A percentile compares a stretch with the other conserved stretches of the same genome.
Conservation (phyloP, 768 basidiomycete genomes). For the Suillus americanus region DNA sequence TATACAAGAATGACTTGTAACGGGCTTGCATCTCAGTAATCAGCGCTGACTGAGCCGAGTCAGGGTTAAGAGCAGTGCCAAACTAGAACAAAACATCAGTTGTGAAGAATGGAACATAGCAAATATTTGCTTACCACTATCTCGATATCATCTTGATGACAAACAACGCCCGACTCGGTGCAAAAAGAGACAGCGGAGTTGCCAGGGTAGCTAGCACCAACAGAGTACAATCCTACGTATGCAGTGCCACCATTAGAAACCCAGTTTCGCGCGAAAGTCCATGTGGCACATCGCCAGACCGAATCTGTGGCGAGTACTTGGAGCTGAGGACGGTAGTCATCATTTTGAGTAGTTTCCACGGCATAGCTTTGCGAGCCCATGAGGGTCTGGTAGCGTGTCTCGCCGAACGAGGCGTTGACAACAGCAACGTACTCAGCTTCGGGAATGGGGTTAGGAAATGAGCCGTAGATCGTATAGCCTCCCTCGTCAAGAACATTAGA, state of each 20-base stretch:
- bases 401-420: slow-evolving; percentile 47
- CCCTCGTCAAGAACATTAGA: slow-evolving; percentile 76
- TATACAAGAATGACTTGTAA: slow-evolving; percentile 64
- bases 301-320: slow-evolving; percentile 65
- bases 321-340: slow-evolving; percentile 48
- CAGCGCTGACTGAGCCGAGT: slow-evolving; percentile 54
- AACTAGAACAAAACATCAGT: slow-evolving; percentile 26
- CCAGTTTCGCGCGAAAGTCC: slow-evolving; percentile 73
- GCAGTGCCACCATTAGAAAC: slow-evolving; percentile 59
- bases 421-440: slow-evolving; percentile 36
- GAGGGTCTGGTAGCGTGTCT: slow-evolving; percentile 41
- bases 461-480: slow-evolving; percentile 54
- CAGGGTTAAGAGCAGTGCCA: slow-evolving; percentile 60
- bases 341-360: slow-evolving; percentile 25
- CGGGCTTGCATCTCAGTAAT: slow-evolving; percentile 66
- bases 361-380: slow-evolving; percentile 49
- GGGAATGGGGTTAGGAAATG: slow-evolving; percentile 40
- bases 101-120: not conserved
- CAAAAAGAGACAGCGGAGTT: slow-evolving; percentile 61
- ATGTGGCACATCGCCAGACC: slow-evolving; percentile 67
- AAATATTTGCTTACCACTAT: slow-evolving; percentile 55
- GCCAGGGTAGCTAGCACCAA: slow-evolving; percentile 71
- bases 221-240: slow-evolving; percentile 63
- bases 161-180: slow-evolving; percentile 54
- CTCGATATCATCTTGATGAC: slow-evolving; percentile 83